Percentiles rank a stretch among this genome's conserved stretches.
Evolutionary conservation across 495 filamentous ascomycete species (phyloP).

Genomic region (Aspergillus affinis): DNA sequence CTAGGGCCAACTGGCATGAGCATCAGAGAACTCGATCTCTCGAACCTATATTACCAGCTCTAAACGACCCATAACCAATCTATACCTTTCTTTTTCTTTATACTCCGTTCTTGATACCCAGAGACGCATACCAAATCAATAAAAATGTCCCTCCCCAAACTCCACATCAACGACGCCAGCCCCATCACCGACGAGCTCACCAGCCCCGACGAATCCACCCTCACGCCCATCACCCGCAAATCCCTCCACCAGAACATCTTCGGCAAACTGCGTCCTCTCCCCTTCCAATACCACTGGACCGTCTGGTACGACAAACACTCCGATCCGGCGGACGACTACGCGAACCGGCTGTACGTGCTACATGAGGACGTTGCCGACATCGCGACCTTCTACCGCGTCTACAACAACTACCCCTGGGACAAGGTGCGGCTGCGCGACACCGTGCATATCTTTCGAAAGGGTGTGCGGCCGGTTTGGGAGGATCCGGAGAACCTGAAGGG

Average conservation of each 20-base stretch:
- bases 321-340: constrained; percentile 46
- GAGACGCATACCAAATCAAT: not conserved
- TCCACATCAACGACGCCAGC: constrained; percentile 20
- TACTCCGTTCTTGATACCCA: too few relatives aligned
- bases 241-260: constrained; percentile 39
- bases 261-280: constrained; percentile 49
- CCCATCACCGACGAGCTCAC: constrained; percentile 9
- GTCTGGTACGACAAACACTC: constrained; percentile 59
- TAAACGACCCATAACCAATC: not conserved
- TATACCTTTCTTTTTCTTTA: too few relatives aligned
- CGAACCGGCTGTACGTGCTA: constrained; percentile 64
- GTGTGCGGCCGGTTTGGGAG: constrained; percentile 87
- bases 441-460: constrained; percentile 85
- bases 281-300: constrained; percentile 55
- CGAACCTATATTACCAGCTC: not conserved
- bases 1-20: not conserved
- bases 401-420: constrained; percentile 82
- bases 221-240: constrained; percentile 23
- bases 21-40: not conserved
- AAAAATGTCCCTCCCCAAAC: constrained; percentile 20
- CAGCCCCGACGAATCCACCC: not conserved
- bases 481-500: constrained; percentile 79
- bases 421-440: constrained; percentile 76
- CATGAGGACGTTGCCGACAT: constrained; percentile 69
- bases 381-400: constrained; percentile 83